Conservation (phyloP, 1,284 basidiomycete species). For the Rhodotorula mucilaginosa region DNA sequence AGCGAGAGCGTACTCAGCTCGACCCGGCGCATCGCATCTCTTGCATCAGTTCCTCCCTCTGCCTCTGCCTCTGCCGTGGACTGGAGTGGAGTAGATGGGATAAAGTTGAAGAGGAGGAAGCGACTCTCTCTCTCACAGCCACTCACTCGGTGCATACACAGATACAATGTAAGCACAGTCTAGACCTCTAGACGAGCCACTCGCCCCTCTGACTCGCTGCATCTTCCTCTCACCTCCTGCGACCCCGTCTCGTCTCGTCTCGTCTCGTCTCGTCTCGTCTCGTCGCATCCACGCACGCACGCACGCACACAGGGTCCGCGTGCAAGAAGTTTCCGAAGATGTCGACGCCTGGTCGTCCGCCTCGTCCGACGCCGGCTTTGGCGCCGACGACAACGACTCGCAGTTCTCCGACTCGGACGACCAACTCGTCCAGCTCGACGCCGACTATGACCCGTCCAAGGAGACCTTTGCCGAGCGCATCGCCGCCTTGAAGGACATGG, state of each 20-base stretch:
- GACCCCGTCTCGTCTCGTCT: no score
- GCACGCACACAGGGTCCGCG: slow-evolving; percentile 7
- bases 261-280: no score
- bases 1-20: slow-evolving; percentile 20
- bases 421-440: slow-evolving; percentile 30
- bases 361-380: slow-evolving; percentile 49
- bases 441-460: slow-evolving; percentile 39
- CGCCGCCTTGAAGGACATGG: slow-evolving; percentile 88
- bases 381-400: slow-evolving; percentile 61
- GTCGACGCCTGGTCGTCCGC: slow-evolving; percentile 14
- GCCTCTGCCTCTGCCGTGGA: no score
- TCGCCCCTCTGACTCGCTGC: no score
- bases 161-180: no score
- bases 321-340: slow-evolving; percentile 6
- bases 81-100: no score
- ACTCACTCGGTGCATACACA: no score
- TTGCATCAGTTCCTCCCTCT: no score
- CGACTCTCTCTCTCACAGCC: no score
- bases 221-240: no score
- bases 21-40: slow-evolving; percentile 15
- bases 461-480: slow-evolving; percentile 89
- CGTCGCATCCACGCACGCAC: not conserved
- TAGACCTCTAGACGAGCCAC: no score
- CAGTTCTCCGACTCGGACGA: slow-evolving; percentile 60
- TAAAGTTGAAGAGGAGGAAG: no score